These are phyloP conservation scores for Byssoonygena ceratinophila DNA, from an alignment of 2,329 filamentous ascomycete species.

Conservation along the genomic window DNA sequence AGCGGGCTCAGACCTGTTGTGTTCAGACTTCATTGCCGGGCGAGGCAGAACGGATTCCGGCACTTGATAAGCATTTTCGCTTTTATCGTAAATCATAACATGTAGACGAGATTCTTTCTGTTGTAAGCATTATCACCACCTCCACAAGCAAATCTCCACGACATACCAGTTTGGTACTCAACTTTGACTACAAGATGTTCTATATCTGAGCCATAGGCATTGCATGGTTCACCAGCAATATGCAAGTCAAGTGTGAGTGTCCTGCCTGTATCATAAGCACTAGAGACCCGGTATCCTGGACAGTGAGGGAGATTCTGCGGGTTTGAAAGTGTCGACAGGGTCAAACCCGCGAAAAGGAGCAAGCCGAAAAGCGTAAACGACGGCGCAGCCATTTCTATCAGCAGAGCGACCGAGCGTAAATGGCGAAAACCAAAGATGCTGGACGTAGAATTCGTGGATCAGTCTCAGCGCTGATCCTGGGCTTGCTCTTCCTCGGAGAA, in stretches of 20 bases:
- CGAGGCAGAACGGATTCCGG: slow-evolving; percentile 54
- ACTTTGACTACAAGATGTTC: slow-evolving; percentile 43
- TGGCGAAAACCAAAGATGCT: too few species aligned
- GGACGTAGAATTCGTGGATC: too few species aligned
- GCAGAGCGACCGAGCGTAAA: too few species aligned
- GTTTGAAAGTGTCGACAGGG: too few species aligned
- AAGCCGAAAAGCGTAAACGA: too few species aligned
- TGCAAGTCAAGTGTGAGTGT: slow-evolving; percentile 55
- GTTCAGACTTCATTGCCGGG: slow-evolving; percentile 32
- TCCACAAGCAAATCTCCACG: background rate
- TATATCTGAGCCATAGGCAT: slow-evolving; percentile 47
- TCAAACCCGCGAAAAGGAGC: too few species aligned
- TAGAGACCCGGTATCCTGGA: slow-evolving; percentile 17
- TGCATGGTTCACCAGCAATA: slow-evolving; percentile 55
- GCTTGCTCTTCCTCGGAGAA: background rate
- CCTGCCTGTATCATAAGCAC: slow-evolving; percentile 12
- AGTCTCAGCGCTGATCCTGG: too few species aligned
- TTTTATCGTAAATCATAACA: slow-evolving; percentile 56
- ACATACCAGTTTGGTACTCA: slow-evolving; percentile 46
- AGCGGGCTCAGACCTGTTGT: slow-evolving; percentile 30
- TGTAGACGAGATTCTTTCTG: slow-evolving; percentile 50
- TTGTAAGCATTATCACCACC: background rate
- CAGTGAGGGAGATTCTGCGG: slow-evolving; percentile 4
- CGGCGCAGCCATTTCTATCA: too few species aligned
- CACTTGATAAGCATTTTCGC: slow-evolving; percentile 55